Evolutionary conservation across 2,329 filamentous ascomycete genomes (phyloP).

Genomic region (Sporothrix mexicana): DNA sequence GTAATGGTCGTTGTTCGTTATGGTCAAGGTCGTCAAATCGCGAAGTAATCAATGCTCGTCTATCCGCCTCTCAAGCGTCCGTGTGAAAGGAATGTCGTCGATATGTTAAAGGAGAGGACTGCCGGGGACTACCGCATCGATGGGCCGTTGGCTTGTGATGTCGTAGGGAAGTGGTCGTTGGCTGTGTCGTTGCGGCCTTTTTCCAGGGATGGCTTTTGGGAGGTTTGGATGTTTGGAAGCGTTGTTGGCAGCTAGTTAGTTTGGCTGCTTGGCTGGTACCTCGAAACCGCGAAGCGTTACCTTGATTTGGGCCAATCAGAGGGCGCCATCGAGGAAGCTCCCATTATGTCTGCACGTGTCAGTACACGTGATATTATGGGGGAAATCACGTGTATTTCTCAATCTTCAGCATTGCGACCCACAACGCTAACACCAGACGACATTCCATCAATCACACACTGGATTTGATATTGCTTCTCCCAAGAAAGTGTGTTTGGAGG

Average conservation of each 20-base stretch:
- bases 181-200: conserved; percentile 20
- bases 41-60: background rate
- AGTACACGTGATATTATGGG: background rate
- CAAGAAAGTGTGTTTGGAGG: too few relatives aligned
- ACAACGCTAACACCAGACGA: too few relatives aligned
- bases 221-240: background rate
- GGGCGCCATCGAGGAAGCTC: background rate
- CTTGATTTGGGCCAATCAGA: background rate
- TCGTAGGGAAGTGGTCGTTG: background rate
- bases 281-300: conserved; percentile 15
- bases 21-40: background rate
- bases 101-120: background rate
- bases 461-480: too few relatives aligned
- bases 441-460: too few relatives aligned
- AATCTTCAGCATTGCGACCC: background rate
- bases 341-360: background rate
- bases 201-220: conserved; percentile 22
- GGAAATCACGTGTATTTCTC: background rate
- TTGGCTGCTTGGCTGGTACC: background rate
- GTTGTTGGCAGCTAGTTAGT: conserved; percentile 13
- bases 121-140: background rate
- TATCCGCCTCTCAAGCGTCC: background rate
- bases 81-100: conserved; percentile 19
- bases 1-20: background rate
- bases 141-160: conserved; percentile 13